Percentiles rank a stretch among this genome's conserved stretches.
phyloP scores from a whole-genome alignment of 345 rosid genomes.

The Eucalyptus polyanthemos region DNA sequence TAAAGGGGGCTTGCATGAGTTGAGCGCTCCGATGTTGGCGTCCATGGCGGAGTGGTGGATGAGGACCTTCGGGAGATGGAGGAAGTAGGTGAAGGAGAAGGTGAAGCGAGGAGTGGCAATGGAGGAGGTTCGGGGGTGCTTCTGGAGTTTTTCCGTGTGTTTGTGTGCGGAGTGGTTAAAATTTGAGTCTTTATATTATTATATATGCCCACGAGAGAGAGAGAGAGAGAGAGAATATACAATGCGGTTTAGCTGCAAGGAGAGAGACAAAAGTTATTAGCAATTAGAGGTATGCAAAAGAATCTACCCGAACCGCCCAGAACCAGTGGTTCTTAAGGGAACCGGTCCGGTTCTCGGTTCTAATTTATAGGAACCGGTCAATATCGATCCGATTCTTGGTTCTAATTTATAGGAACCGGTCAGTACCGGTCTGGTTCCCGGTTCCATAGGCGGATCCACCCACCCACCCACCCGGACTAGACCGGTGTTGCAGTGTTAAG shows the following conservation, averaged over 20 bases:
- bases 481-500: too few relatives aligned
- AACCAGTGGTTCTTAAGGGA: too few relatives aligned
- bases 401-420: too few relatives aligned
- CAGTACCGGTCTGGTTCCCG: rapidly evolving
- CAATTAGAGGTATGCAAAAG: neutral
- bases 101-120: neutral
- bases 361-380: too few relatives aligned
- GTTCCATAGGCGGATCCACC: too few relatives aligned
- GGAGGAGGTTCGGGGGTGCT: neutral
- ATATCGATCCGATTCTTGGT: too few relatives aligned
- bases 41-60: conserved; percentile 17
- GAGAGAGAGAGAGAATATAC: neutral
- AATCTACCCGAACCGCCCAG: too few relatives aligned
- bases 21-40: conserved; percentile 32
- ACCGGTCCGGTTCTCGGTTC: too few relatives aligned
- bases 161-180: neutral
- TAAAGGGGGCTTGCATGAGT: conserved; percentile 17
- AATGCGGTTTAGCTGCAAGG: neutral
- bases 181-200: neutral
- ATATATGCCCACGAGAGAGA: neutral
- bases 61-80: neutral
- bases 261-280: neutral
- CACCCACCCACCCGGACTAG: too few relatives aligned
- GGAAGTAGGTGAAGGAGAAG: neutral
- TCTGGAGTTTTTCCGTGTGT: neutral